Evolutionary conservation across 305 asterid species (phyloP), one percentile per base, ranked within the genome.

Genomic region (Solanum hybrid): DNA sequence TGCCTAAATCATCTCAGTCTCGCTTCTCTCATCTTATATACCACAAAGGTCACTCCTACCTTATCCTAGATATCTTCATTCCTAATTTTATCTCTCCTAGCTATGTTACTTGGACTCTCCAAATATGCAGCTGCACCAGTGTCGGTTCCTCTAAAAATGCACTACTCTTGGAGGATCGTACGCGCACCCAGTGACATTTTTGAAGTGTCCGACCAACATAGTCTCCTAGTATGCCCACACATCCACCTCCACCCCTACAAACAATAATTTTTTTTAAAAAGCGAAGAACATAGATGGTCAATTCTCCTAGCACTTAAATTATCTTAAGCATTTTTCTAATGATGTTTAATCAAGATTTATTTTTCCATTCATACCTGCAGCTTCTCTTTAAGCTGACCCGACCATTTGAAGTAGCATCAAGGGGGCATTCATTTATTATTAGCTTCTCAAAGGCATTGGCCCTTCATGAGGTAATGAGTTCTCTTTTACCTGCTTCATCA

Each of bases 381-480:
- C 95, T 98, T 69, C 96, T 98, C 86, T 97, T 96, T 92, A 96
- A 94, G 94, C 93, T 98, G 92, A 94, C 92, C 88, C 99, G 99
- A 34, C 98, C 99, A 86, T 98, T 93, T 93, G 99, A 98, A 93
- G 99, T 93, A 92, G 98, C 98, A 39, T 95, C 98, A 64, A 95
- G 99, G 94, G 99, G 98, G 92, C 95, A 96, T 93, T 95, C 98
- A 28, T 98, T 98, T 93, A 94, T 98, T 91, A 95, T 98, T 92
- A 95, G 98, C 97, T 98, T 98, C 94, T 96, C 99, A 91, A 96
- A 95, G 93, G 96, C 95, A 75, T 91, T 98, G 94, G 95, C 96
- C 85, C 87, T 92, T 91, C 96, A 94, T 90, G 99, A 98, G 99
- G 99, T 98, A 96, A 88, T 88, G 88, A 90, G 89, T 75, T 88